These are phyloP conservation scores for Selenicereus undatus DNA, from an alignment of 148 eudicot species.

Conservation along the genomic window DNA sequence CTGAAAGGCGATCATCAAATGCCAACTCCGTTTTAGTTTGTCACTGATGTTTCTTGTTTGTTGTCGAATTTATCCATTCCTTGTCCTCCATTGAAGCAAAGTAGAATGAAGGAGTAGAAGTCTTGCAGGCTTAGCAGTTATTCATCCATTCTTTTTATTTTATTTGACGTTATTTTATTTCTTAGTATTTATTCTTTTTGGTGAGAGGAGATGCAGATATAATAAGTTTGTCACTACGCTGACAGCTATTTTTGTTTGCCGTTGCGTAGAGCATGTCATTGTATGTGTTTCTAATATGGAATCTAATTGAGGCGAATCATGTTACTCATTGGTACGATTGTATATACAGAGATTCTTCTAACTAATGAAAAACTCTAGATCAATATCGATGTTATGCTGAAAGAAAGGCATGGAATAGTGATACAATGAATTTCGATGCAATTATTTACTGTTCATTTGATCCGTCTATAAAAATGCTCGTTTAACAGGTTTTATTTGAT, in stretches of 20 bases:
- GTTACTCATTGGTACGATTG: too few species aligned
- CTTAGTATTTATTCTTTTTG: not conserved
- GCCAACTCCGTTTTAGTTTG: not conserved
- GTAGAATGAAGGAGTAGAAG: not conserved
- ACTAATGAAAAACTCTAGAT: too few species aligned
- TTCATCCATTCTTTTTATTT: not conserved
- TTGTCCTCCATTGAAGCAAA: not conserved
- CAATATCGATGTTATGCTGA: too few species aligned
- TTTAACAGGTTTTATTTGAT: too few species aligned
- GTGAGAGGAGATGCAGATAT: not conserved
- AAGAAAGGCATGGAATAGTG: too few species aligned
- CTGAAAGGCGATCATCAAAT: not conserved
- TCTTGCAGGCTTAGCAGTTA: not conserved
- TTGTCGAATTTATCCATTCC: not conserved
- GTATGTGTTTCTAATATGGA: too few species aligned
- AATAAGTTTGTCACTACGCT: not conserved
- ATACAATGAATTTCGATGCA: too few species aligned
- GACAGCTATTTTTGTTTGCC: not conserved
- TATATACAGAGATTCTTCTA: too few species aligned
- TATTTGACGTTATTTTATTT: not conserved
- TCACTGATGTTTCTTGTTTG: not conserved
- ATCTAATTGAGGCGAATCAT: too few species aligned
- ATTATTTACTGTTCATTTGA: too few species aligned
- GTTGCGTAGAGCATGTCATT: too few species aligned
- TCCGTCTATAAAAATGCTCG: too few species aligned